Conservation (phyloP, 192 early-diverging fungal genomes). For the Jimgerdemannia lactiflua region DNA sequence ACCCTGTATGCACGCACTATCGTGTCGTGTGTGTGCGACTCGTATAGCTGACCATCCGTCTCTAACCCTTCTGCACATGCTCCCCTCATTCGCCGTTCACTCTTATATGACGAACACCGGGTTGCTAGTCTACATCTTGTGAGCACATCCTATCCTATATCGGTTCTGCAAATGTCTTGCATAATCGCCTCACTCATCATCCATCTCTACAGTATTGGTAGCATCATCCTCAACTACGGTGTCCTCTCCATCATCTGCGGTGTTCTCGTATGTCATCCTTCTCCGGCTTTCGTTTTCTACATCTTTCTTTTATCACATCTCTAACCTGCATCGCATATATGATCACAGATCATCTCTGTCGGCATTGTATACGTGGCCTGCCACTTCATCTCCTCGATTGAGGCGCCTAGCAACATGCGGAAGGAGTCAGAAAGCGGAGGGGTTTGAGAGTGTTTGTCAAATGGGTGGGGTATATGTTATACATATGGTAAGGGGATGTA, state of each 20-base stretch:
- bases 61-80: too few relatives aligned
- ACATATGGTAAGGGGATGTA: too few relatives aligned
- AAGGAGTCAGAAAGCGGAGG: not conserved
- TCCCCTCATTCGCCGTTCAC: too few relatives aligned
- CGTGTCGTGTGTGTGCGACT: not conserved
- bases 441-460: too few relatives aligned
- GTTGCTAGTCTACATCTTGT: conserved; percentile 26
- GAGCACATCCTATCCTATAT: conserved; percentile 3
- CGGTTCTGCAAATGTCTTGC: not conserved
- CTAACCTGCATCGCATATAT: not conserved
- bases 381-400: conserved; percentile 17
- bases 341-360: conserved; percentile 12
- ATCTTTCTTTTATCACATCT: not conserved
- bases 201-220: conserved; percentile 16
- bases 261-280: conserved; percentile 19
- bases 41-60: too few relatives aligned
- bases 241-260: conserved; percentile 18
- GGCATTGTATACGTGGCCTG: conserved; percentile 20
- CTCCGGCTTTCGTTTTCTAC: too few relatives aligned
- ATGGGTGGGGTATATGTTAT: too few relatives aligned
- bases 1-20: not conserved
- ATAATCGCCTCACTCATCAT: not conserved
- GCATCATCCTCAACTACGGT: conserved; percentile 20
- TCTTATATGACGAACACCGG: too few relatives aligned
- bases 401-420: conserved; percentile 26